Base-by-base conservation (phyloP, 306 rosid genomes). In the Gleditsia sinensis region DNA sequence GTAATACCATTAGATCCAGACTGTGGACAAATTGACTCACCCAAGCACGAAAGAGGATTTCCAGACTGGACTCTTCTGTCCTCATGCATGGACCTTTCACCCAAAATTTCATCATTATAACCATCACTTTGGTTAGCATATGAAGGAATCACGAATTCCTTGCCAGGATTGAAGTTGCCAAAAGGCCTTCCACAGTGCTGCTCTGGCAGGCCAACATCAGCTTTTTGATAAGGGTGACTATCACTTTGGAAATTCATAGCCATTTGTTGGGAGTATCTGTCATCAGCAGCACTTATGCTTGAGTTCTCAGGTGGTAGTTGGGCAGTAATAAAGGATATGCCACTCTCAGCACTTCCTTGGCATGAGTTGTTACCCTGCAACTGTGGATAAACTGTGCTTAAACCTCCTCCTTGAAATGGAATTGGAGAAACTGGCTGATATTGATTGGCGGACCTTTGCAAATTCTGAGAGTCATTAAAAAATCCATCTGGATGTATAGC, bases 261-360 rank as follows among this genome's bases (percentile, higher is more conserved):
- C 39, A 39, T 82, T 75, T 75, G 76, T 37, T 56, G 76, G 62
- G 81, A 79, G 78, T 63, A 32, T 58, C 80, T 69, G 50, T 21
- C 9, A 63, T 78, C 82, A 72, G 75, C 48, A 53, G 56, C 25
- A 17, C 56, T 57, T 23, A 70, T 28, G 71, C 56, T 51, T 36
- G 86, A 74, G 72, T 76, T 70, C 62, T 81, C 81, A 21, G 85
- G 77, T 10, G 67, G 60, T 24, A 81, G 39, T 77, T 74, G 89
- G 60, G 87, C 56, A 46, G 85, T 64, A 50, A 64, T 17, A 68
- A 78, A 85, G 57, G 92, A 78, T 9, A 72, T 34, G 69, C 55
- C 84, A 73, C 88, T 86, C 37, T 86, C 88, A 64, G 45, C 46
- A 71, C 82, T 78, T 53, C 71, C 87, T 51, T 62, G 82, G 75